A percentile compares a stretch with the other conserved stretches of the same genome.
phyloP scores from a whole-genome alignment of 192 early-diverging fungal species.

The Geranomyces michiganensis region DNA sequence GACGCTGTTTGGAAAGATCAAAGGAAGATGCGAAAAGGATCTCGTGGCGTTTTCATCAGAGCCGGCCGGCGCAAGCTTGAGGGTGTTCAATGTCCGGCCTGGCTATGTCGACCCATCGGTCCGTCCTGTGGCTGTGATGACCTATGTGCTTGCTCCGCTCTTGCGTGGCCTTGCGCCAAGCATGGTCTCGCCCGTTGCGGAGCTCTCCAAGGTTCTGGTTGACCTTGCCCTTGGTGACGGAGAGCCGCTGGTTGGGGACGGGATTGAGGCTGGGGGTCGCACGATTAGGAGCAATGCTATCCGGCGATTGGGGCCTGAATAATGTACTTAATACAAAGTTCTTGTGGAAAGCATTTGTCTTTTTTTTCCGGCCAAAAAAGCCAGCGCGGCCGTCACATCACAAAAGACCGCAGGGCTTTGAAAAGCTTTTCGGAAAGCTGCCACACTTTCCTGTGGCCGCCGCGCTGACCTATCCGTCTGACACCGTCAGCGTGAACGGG shows the following conservation, averaged over 20 bases:
- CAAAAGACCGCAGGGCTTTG: too few relatives aligned
- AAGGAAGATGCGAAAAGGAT: neutral
- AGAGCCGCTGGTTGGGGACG: neutral
- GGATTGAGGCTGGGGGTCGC: neutral
- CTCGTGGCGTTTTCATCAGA: neutral
- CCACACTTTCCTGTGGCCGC: too few relatives aligned
- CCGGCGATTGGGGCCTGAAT: neutral
- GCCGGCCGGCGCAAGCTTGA: neutral
- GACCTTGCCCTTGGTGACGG: neutral
- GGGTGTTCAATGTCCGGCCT: slow-evolving; percentile 3
- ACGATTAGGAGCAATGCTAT: neutral
- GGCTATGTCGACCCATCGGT: neutral
- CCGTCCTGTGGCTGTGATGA: neutral
- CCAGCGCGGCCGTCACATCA: too few relatives aligned
- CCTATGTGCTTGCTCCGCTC: neutral
- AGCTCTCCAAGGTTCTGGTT: neutral
- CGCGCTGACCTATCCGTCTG: too few relatives aligned
- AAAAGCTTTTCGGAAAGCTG: too few relatives aligned
- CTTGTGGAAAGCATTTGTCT: too few relatives aligned
- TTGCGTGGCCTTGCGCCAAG: neutral
- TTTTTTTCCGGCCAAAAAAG: too few relatives aligned
- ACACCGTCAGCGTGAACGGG: too few relatives aligned
- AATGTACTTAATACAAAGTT: too few relatives aligned
- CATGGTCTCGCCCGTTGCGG: neutral
- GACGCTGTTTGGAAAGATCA: slow-evolving; percentile 10